A percentile compares a stretch with the other conserved stretches of the same genome.
phyloP scores from a whole-genome alignment of 192 early-diverging fungal genomes.

The Funneliformis mosseae region DNA sequence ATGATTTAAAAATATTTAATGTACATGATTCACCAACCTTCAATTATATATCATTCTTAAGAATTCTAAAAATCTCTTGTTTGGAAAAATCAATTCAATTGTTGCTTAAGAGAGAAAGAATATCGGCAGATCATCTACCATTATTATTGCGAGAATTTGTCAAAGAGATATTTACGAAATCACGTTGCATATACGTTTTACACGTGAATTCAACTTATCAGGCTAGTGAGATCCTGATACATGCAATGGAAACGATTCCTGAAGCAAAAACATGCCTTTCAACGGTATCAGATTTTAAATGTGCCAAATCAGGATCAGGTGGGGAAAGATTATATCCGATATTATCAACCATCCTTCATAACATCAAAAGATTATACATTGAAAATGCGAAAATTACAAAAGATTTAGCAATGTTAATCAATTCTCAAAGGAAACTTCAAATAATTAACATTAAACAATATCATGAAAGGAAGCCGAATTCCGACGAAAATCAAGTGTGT shows the following conservation, averaged over 20 bases:
- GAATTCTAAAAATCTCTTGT: background rate
- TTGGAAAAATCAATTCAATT: background rate
- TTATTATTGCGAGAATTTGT: background rate
- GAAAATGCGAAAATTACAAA: background rate
- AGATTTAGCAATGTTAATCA: background rate
- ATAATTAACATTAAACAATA: background rate
- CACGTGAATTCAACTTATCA: background rate
- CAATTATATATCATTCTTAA: background rate
- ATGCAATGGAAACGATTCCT: background rate
- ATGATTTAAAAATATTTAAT: background rate
- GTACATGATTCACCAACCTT: background rate
- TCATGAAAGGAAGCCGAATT: background rate
- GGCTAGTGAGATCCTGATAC: background rate
- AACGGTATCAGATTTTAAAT: background rate
- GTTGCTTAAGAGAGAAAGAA: background rate
- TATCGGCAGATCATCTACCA: background rate
- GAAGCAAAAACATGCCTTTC: background rate
- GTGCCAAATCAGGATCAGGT: background rate
- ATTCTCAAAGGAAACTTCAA: background rate
- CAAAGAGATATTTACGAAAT: background rate
- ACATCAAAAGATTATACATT: background rate
- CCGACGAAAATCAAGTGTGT: background rate
- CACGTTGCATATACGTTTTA: background rate
- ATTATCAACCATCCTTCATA: background rate
- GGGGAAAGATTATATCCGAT: background rate